Evolutionary conservation across 495 filamentous ascomycete genomes (phyloP).

Genomic region (Neurospora sp.): DNA sequence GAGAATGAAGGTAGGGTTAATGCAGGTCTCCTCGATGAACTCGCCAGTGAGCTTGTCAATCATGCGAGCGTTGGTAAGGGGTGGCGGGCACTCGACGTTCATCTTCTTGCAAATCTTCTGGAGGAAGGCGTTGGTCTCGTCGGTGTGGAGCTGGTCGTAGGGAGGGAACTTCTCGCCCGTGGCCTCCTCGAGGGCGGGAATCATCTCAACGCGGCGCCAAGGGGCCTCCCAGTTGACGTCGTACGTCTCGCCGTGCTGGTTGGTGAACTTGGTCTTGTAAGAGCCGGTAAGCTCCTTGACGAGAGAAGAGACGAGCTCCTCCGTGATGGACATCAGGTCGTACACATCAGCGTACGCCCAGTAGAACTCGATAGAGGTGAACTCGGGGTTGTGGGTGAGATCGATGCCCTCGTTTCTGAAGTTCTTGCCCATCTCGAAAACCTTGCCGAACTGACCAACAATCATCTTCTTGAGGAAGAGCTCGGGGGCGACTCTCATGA

Average conservation of each 20-base stretch:
- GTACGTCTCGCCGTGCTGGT: slow-evolving; percentile 72
- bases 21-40: slow-evolving; percentile 86
- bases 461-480: slow-evolving; percentile 90
- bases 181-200: slow-evolving; percentile 80
- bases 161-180: slow-evolving; percentile 91
- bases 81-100: slow-evolving; percentile 80
- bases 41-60: slow-evolving; percentile 94
- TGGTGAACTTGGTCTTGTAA: slow-evolving; percentile 72
- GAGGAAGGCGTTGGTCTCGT: slow-evolving; percentile 80
- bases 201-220: slow-evolving; percentile 95
- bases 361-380: slow-evolving; percentile 92
- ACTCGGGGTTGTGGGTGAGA: slow-evolving; percentile 91
- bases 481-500: slow-evolving; percentile 84
- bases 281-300: slow-evolving; percentile 83
- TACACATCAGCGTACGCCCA: slow-evolving; percentile 88
- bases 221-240: slow-evolving; percentile 92
- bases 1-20: slow-evolving; percentile 93
- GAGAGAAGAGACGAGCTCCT: slow-evolving; percentile 86
- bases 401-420: slow-evolving; percentile 96
- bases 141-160: slow-evolving; percentile 77
- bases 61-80: slow-evolving; percentile 92
- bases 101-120: slow-evolving; percentile 75
- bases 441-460: slow-evolving; percentile 67
- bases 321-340: slow-evolving; percentile 87
- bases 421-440: slow-evolving; percentile 88